Evolutionary conservation across 257 asterid genomes (phyloP), one percentile per base, ranked within the genome.

Genomic region (Mentha longifolia): DNA sequence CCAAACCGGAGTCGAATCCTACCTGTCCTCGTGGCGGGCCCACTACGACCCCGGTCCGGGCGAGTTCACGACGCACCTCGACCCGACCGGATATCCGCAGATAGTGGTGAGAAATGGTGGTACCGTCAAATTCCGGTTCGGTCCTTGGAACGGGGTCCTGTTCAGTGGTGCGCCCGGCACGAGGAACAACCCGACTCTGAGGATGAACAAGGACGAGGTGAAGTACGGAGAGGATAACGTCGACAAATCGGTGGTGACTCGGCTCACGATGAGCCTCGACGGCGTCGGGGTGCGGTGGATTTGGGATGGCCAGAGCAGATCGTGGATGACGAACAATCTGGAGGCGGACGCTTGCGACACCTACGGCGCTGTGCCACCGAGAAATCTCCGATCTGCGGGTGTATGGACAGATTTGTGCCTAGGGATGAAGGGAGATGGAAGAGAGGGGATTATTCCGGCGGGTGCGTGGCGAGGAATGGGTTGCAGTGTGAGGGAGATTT

Each of bases 361-460:
- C 9, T 88, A 86, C 50, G 65, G 39, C 22, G 7, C 22, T 88
- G 92, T 61, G 28, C 46, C 15, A 35, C 33, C 6, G 81, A 41
- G 3, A 68, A 37, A 6, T 62, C 78, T 7, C 80, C 82, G 0
- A 42, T 51, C 0, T 88, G 94, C 51, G 61, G 19, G 22, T 85
- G 91, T 64, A 35, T 87, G 16, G 67, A 75, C 1, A 60, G 68
- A 6, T 87, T 85, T 22, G 79, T 49, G 50, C 80, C 82, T 1
- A 75, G 28, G 11, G 71, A 79, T 47, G 51, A 9, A 17, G 33
- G 6, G 9, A 41, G 43, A 0, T 78, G 83, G 85, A 3, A 2
- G 0, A n/a, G 55, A 9, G 52, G 33, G 0, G 77, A 75, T 30
- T 77, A 82, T 83, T 69, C 81, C 0, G 25, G 17, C 14, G 83